Base-by-base conservation (phyloP, 2,329 filamentous ascomycete genomes). In the Pseudocercospora vitis region DNA sequence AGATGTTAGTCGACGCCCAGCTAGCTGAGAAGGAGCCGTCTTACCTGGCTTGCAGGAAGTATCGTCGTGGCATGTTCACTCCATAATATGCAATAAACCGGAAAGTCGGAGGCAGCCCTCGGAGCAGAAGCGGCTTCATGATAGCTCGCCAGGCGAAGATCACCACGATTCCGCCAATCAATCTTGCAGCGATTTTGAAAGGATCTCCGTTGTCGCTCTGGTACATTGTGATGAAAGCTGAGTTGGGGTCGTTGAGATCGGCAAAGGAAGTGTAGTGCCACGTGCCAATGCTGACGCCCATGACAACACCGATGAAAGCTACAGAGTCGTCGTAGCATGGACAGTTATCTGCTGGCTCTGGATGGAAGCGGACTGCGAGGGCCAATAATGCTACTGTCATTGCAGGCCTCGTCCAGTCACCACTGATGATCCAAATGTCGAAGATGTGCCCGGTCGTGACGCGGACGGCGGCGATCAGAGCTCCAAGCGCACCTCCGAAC, bases 291-390 rank as follows among this genome's bases (percentile, higher is more conserved):
- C 95, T 87, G 42, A 89, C 77, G 0, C 94, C 94, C 63, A 96
- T 88, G 50, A 95, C 80, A 18, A 96, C 91, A 1, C 89, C 92
- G 16, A 90, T 86, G 72, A 97, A 97, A 3, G 91, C 86, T 45
- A 97, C 89, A 64, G 89, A 95, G 73, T 97, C 92, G 69, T 97
- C 92, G 68, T 95, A 97, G 71, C 92, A 97, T 3, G 92, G 92
- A 63, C 94, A 99, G 70, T 96, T 90, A 69, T 99, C 94, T 1
- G 91, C 94, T 0, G 94, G 94, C 67, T 99, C 94, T 0, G 94
- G 94, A 66, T 99, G 92, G 26, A 96, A 85, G 7, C 63, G 59
- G 31, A 60, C 58, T n/a, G 53, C 92, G 6, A 87, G 74, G 52
- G 94, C 78, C 40, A 96, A 82, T 16, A 86, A 68, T 12, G 91